Base-by-base conservation (phyloP, 345 rosid species). In the Syzygium aromaticum region DNA sequence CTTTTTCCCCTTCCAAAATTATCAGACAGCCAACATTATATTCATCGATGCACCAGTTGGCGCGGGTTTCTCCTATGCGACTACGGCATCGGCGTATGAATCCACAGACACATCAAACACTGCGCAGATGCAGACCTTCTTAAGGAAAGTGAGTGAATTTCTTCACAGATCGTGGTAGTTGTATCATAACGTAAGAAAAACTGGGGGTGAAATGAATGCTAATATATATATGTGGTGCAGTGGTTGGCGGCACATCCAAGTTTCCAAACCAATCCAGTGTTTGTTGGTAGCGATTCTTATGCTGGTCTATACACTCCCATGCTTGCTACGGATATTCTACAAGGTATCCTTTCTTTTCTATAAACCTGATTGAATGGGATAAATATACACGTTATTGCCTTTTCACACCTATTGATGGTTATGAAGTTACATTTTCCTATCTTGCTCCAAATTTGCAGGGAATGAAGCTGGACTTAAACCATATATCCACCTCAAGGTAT, bases 41-140 rank as follows among this genome's bases (percentile, higher is more conserved):
- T 90, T 90, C 85, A 49, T 88, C 51, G 91, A 88, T 63, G 85
- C 88, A 43, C 91, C 91, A 54, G 91, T 89, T n/a, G 91, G 91
- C 0, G 83, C 89, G 23, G 90, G 91, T 11, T 90, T 90, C 54
- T 88, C 91, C 38, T 90, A 88, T 77, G 82, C 91, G 9, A 87
- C 73, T 3, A 88, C 86, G 1, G 19, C 84, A 73, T 73, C 49
- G 1, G 80, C 80, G 0, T 73, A 73, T 5, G 49, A 0, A 19
- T 73, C 80, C 7, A 73, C 80, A 73, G 80, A 73, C 80, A 73
- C 80, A 73, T 73, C 3, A 4, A 73, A 73, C 10, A 38, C 80
- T 38, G 80, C 49, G 10, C 80, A 73, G 49, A 73, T 73, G 80
- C 49, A 73, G 80, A 22, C 80, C 80, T 73, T 73, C 27, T 73